Evolutionary conservation across 1,284 basidiomycete species (phyloP).

Genomic region (Malassezia japonica): DNA sequence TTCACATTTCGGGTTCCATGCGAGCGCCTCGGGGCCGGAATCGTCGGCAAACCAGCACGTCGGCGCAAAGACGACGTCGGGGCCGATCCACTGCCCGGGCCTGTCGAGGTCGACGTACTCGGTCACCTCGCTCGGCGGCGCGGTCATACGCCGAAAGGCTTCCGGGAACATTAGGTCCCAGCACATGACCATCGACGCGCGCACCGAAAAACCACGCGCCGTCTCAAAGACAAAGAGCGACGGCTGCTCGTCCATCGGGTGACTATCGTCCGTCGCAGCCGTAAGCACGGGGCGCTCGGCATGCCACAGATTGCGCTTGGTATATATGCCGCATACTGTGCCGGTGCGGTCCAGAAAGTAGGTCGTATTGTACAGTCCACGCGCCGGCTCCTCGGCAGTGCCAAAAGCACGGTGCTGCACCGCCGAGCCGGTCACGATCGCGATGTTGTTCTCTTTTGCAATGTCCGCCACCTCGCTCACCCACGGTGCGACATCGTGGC

Average conservation of each 20-base stretch:
- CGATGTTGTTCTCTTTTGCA: conserved; percentile 19
- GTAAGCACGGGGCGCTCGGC: conserved; percentile 34
- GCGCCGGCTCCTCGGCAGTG: conserved; percentile 6
- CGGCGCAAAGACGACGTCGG: conserved; percentile 42
- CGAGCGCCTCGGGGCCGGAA: conserved; percentile 28
- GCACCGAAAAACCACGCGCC: conserved; percentile 26
- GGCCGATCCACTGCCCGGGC: conserved; percentile 23
- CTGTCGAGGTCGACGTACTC: conserved; percentile 18
- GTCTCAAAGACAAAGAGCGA: conserved; percentile 35
- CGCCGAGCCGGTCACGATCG: conserved; percentile 44
- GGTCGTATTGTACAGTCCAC: conserved; percentile 39
- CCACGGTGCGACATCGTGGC: background rate
- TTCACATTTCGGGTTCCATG: conserved; percentile 33
- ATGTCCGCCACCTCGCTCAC: background rate
- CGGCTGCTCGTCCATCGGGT: conserved; percentile 24
- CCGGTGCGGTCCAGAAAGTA: conserved; percentile 37
- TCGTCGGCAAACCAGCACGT: conserved; percentile 46
- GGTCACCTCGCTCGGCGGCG: conserved; percentile 4
- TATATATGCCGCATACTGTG: conserved; percentile 30
- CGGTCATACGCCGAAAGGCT: conserved; percentile 30
- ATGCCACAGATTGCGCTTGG: conserved; percentile 45
- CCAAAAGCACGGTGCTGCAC: conserved; percentile 31
- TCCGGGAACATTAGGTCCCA: conserved; percentile 44
- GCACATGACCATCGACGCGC: conserved; percentile 37
- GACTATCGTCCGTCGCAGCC: conserved; percentile 23